Conservation (phyloP, 1,284 basidiomycete genomes). For the Boletus nobilissimus region DNA sequence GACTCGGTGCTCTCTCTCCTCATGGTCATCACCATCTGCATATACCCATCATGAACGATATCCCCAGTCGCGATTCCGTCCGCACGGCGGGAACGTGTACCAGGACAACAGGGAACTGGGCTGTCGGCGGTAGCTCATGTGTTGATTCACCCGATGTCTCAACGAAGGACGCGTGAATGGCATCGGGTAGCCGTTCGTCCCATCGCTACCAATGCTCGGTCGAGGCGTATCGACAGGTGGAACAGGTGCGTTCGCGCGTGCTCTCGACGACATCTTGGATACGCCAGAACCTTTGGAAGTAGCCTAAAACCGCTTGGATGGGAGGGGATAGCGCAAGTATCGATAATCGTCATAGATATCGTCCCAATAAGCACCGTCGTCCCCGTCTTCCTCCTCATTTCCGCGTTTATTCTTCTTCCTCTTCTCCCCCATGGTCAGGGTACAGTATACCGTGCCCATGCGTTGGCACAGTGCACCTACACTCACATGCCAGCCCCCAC, state of each 20-base stretch:
- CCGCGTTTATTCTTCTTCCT: conserved; percentile 18
- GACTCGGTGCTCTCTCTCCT: conserved; percentile 32
- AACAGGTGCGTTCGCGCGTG: conserved; percentile 34
- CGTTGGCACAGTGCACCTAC: conserved; percentile 27
- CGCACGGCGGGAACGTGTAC: conserved; percentile 42
- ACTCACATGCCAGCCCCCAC: neutral
- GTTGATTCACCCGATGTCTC: conserved; percentile 41
- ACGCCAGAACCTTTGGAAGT: conserved; percentile 42
- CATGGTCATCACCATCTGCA: conserved; percentile 30
- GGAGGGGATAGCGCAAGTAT: conserved; percentile 71
- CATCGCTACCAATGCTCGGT: conserved; percentile 38
- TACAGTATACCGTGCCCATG: conserved; percentile 48
- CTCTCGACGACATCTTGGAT: conserved; percentile 43
- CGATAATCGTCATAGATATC: conserved; percentile 82
- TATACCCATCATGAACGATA: conserved; percentile 42
- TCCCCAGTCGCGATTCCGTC: conserved; percentile 46
- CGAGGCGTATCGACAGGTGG: conserved; percentile 38
- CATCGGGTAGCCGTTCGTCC: conserved; percentile 21
- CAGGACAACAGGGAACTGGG: conserved; percentile 48
- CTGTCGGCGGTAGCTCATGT: conserved; percentile 39
- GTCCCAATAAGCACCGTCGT: conserved; percentile 66
- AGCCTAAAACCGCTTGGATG: conserved; percentile 50
- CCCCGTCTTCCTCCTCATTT: conserved; percentile 38
- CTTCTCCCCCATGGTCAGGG: conserved; percentile 23
- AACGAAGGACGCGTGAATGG: conserved; percentile 35